phyloP scores from a whole-genome alignment of 331 rosid species.

The Malus hybrid region DNA sequence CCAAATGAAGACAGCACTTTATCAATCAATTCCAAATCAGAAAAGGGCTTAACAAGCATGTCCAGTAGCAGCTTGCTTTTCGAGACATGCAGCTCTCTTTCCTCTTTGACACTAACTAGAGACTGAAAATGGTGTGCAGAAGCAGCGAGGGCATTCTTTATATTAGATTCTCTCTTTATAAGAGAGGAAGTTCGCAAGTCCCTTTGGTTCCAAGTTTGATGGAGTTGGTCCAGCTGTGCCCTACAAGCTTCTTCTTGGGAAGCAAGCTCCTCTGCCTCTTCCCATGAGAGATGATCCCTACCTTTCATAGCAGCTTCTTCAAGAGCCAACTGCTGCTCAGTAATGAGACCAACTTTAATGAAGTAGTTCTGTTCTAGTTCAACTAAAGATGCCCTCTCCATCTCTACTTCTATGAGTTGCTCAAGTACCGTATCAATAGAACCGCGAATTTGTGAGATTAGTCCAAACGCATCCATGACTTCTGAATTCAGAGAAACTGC shows the following conservation, averaged over 20 bases:
- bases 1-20: constrained; percentile 45
- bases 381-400: constrained; percentile 68
- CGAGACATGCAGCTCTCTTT: constrained; percentile 41
- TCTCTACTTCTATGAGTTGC: constrained; percentile 76
- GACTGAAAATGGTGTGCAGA: constrained; percentile 64
- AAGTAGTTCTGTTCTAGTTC: constrained; percentile 89
- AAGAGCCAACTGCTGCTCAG: constrained; percentile 89
- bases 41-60: constrained; percentile 67
- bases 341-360: constrained; percentile 75
- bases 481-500: constrained; percentile 78
- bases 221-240: constrained; percentile 82
- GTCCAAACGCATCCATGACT: constrained; percentile 90
- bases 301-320: constrained; percentile 91
- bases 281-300: constrained; percentile 98
- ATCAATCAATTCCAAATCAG: constrained; percentile 68
- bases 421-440: constrained; percentile 76
- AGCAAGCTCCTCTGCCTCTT: constrained; percentile 98
- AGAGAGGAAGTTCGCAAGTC: constrained; percentile 64
- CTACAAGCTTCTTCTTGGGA: constrained; percentile 97
- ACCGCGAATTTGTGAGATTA: constrained; percentile 86
- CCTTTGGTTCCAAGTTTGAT: constrained; percentile 88
- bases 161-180: constrained; percentile 77
- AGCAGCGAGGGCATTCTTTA: constrained; percentile 59
- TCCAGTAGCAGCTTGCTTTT: constrained; percentile 56
- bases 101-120: constrained; percentile 45